Percentiles rank a stretch among this genome's conserved stretches.
These are phyloP conservation scores for Asterionellopsis glacialis DNA, from an alignment of 108 stramenopile species.

Conservation along the genomic window DNA sequence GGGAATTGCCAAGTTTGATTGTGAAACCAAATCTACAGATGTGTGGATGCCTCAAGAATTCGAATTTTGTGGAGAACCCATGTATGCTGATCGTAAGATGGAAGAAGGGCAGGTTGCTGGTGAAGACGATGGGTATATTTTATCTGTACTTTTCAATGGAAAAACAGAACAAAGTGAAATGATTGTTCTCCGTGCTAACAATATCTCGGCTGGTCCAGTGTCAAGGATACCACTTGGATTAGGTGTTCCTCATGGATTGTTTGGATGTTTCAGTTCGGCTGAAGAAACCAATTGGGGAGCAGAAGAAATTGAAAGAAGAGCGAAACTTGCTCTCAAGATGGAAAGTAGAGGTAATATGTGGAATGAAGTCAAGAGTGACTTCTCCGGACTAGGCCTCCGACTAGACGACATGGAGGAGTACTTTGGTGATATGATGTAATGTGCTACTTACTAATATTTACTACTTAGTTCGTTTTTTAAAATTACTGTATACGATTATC, in stretches of 20 bases:
- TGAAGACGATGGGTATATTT: conserved; percentile 70
- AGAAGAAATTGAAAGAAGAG: conserved; percentile 76
- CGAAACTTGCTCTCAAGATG: conserved; percentile 81
- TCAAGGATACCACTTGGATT: conserved; percentile 65
- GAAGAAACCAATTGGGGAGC: conserved; percentile 67
- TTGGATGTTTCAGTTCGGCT: conserved; percentile 65
- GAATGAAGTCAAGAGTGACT: conserved; percentile 90
- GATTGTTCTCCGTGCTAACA: conserved; percentile 50
- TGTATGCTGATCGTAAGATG: conserved; percentile 62
- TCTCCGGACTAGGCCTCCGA: conserved; percentile 81
- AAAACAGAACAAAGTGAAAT: conserved; percentile 55
- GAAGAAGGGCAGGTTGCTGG: conserved; percentile 7
- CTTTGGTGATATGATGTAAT: conserved; percentile 62
- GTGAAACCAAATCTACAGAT: conserved; percentile 39
- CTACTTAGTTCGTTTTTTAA: not conserved
- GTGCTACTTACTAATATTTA: not conserved
- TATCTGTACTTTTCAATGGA: conserved; percentile 64
- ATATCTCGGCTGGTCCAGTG: conserved; percentile 58
- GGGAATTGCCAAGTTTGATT: conserved; percentile 68
- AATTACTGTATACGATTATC: not conserved
- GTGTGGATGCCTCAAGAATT: conserved; percentile 64
- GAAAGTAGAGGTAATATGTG: conserved; percentile 78
- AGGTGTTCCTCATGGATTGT: conserved; percentile 72
- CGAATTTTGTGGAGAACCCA: conserved; percentile 87
- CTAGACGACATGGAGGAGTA: conserved; percentile 85